A percentile compares a stretch with the other conserved stretches of the same genome.
Conservation (phyloP, 2,329 filamentous ascomycete genomes). For the Fusarium sp. region DNA sequence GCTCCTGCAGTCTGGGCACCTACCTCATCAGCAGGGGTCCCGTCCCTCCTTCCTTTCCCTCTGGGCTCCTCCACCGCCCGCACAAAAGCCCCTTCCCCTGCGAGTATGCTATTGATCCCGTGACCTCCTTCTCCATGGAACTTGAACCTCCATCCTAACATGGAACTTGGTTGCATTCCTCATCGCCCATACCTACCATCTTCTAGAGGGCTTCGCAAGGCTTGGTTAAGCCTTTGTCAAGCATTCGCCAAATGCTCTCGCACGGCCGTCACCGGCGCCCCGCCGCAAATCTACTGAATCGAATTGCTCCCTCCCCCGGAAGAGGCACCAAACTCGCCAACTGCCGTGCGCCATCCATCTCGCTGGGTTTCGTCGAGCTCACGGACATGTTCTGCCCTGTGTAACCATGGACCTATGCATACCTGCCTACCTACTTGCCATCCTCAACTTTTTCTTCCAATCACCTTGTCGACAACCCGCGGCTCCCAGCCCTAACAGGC, state of each 20-base stretch:
- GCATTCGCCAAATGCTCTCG: constrained; percentile 10
- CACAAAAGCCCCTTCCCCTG: not conserved
- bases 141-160: not conserved
- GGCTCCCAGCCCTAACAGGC: constrained; percentile 4
- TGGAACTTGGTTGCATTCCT: constrained; percentile 1
- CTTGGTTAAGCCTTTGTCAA: constrained; percentile 22
- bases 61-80: not conserved
- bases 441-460: not conserved
- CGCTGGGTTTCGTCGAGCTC: not conserved
- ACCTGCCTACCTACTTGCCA: not conserved
- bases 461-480: not conserved
- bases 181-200: not conserved
- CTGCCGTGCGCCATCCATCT: constrained; percentile 21
- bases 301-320: constrained; percentile 11
- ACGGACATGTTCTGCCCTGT: not conserved
- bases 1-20: not conserved
- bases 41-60: constrained; percentile 9
- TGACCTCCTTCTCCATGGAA: not conserved
- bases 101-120: not conserved
- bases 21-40: constrained; percentile 9
- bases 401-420: constrained; percentile 3
- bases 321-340: constrained; percentile 23
- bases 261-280: constrained; percentile 12
- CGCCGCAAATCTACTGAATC: constrained; percentile 8
- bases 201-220: constrained; percentile 2